Evolutionary conservation across 768 basidiomycete genomes (phyloP).

Genomic region (Xanthoconium purpureum): DNA sequence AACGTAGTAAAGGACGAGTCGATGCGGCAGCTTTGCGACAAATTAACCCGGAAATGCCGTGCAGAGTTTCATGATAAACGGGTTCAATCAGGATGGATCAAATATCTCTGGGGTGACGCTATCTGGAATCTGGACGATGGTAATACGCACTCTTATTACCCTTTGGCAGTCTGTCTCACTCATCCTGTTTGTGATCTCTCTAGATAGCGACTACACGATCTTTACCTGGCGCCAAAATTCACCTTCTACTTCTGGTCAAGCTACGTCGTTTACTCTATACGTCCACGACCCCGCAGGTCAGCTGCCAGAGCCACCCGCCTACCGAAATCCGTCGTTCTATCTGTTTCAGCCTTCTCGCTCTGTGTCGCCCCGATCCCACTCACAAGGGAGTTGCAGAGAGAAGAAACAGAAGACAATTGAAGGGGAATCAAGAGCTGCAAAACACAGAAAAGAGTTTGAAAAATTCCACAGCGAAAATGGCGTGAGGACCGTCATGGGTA

Average conservation of each 20-base stretch:
- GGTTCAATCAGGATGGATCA: slow-evolving; percentile 77
- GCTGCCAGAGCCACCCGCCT: slow-evolving; percentile 59
- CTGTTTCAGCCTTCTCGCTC: slow-evolving; percentile 41
- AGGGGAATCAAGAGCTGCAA: slow-evolving; percentile 48
- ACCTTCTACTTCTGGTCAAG: slow-evolving; percentile 21
- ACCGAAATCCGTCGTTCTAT: slow-evolving; percentile 71
- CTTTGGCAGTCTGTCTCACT: background rate
- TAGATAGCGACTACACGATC: slow-evolving; percentile 87
- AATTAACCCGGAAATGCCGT: slow-evolving; percentile 63
- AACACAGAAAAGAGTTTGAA: slow-evolving; percentile 74
- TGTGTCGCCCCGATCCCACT: slow-evolving; percentile 31
- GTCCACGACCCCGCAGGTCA: slow-evolving; percentile 58
- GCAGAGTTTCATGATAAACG: slow-evolving; percentile 56
- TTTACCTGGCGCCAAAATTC: slow-evolving; percentile 71
- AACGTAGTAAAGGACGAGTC: slow-evolving; percentile 64
- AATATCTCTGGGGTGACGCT: slow-evolving; percentile 77
- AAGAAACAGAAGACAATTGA: slow-evolving; percentile 30
- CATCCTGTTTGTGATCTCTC: background rate
- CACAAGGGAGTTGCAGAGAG: slow-evolving; percentile 39
- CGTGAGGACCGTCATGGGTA: slow-evolving; percentile 87
- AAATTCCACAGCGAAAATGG: slow-evolving; percentile 90
- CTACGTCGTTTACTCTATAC: slow-evolving; percentile 44
- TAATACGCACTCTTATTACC: slow-evolving; percentile 28
- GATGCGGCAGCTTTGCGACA: slow-evolving; percentile 61
- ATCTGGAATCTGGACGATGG: slow-evolving; percentile 92